Evolutionary conservation across 352 stramenopile species (phyloP).

Genomic region (Pythium volutum): DNA sequence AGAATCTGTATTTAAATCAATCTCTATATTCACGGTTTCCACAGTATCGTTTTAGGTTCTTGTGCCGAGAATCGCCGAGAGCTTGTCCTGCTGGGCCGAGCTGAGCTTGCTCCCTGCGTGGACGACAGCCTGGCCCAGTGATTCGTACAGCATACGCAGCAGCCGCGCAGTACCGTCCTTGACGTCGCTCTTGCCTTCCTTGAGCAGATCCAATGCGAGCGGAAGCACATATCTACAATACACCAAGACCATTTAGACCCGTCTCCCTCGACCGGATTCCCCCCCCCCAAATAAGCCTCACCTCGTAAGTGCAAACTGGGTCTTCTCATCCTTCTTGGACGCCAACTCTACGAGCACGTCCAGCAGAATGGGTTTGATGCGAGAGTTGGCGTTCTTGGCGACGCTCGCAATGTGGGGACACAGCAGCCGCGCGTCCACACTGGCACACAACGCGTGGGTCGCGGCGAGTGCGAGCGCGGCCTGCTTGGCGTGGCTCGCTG

Average conservation of each 20-base stretch:
- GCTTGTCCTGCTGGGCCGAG: conserved; percentile 48
- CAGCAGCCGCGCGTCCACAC: conserved; percentile 47
- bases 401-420: conserved; percentile 56
- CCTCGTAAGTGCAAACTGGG: conserved; percentile 47
- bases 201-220: conserved; percentile 63
- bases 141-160: conserved; percentile 32
- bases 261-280: background rate
- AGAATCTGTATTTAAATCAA: no score
- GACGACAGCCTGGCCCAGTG: conserved; percentile 23
- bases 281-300: conserved; percentile 6
- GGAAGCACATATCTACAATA: conserved; percentile 56
- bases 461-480: conserved; percentile 35
- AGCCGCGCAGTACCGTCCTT: conserved; percentile 55
- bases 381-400: conserved; percentile 47
- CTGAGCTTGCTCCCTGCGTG: conserved; percentile 44
- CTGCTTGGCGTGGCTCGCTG: conserved; percentile 52
- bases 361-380: conserved; percentile 55
- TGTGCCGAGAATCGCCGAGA: conserved; percentile 39
- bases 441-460: conserved; percentile 41
- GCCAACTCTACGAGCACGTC: conserved; percentile 47
- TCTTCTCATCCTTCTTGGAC: conserved; percentile 42
- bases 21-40: no score
- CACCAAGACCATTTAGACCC: background rate
- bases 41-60: background rate
- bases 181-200: conserved; percentile 74